Conservation (phyloP, 2,329 filamentous ascomycete genomes). For the Escovopsis sp. region DNA sequence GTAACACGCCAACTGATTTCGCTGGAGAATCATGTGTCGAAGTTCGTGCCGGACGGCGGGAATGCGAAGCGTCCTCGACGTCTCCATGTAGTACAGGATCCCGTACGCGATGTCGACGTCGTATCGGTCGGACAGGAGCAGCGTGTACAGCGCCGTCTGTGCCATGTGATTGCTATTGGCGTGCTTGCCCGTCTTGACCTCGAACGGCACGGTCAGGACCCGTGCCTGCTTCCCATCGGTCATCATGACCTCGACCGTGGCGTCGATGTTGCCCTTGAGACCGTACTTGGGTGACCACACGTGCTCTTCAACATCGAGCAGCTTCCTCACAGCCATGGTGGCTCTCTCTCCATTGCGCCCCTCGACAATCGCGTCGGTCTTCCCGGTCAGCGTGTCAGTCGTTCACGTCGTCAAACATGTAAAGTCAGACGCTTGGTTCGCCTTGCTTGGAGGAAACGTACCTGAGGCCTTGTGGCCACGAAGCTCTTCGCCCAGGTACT, state of each 20-base stretch:
- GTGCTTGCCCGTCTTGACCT: conserved; percentile 87
- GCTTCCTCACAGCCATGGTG: conserved; percentile 75
- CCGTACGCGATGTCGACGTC: conserved; percentile 84
- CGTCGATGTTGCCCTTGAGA: conserved; percentile 93
- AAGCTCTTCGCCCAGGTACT: conserved; percentile 74
- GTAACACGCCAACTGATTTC: conserved; percentile 76
- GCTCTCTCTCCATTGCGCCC: conserved; percentile 64
- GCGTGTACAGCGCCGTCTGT: conserved; percentile 86
- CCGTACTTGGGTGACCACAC: conserved; percentile 98
- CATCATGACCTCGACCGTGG: conserved; percentile 80
- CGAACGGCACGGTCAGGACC: conserved; percentile 76
- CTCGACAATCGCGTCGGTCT: conserved; percentile 58
- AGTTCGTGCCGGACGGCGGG: conserved; percentile 77
- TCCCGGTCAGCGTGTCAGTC: conserved; percentile 18
- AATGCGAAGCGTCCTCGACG: conserved; percentile 70
- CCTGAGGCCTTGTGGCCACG: conserved; percentile 54
- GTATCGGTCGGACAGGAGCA: conserved; percentile 85
- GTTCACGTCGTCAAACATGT: conserved; percentile 2
- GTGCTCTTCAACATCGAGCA: conserved; percentile 94
- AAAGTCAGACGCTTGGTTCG: not conserved
- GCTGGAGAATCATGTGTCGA: conserved; percentile 90
- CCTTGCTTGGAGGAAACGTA: conserved; percentile 21
- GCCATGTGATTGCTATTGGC: conserved; percentile 72
- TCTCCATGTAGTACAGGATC: conserved; percentile 89
- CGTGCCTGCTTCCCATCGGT: conserved; percentile 49